Conservation (phyloP, 495 filamentous ascomycete species). For the Sporormia fimetaria region DNA sequence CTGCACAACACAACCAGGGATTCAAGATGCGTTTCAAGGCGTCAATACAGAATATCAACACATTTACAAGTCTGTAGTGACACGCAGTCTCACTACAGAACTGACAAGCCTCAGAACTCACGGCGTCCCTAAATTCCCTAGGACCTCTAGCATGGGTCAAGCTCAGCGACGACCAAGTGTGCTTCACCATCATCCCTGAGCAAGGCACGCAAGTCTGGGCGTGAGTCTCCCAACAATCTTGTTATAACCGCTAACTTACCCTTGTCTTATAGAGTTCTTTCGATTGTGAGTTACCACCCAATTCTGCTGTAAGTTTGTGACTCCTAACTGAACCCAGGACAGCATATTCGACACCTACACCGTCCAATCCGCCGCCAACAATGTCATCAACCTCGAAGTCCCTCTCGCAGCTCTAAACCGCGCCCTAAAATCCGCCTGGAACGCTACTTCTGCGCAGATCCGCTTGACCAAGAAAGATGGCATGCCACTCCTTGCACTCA, state of each 20-base stretch:
- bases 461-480: constrained; percentile 88
- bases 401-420: constrained; percentile 69
- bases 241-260: constrained; percentile 4
- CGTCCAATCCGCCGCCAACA: constrained; percentile 70
- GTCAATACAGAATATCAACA: constrained; percentile 60
- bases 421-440: constrained; percentile 72
- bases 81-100: neutral
- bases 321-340: constrained; percentile 40
- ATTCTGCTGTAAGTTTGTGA: neutral
- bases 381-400: constrained; percentile 90
- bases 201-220: constrained; percentile 94
- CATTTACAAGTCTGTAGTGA: constrained; percentile 61
- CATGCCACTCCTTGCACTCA: constrained; percentile 71
- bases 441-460: constrained; percentile 64
- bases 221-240: constrained; percentile 41
- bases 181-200: constrained; percentile 91
- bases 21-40: constrained; percentile 36
- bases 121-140: constrained; percentile 71
- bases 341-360: constrained; percentile 82
- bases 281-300: constrained; percentile 28
- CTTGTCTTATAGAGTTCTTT: constrained; percentile 27
- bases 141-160: constrained; percentile 91
- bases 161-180: constrained; percentile 70
- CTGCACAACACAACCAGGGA: too few relatives aligned
- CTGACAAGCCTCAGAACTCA: constrained; percentile 50